Conservation (phyloP, 805 yeast species). For the Blastobotrys muscicola region DNA sequence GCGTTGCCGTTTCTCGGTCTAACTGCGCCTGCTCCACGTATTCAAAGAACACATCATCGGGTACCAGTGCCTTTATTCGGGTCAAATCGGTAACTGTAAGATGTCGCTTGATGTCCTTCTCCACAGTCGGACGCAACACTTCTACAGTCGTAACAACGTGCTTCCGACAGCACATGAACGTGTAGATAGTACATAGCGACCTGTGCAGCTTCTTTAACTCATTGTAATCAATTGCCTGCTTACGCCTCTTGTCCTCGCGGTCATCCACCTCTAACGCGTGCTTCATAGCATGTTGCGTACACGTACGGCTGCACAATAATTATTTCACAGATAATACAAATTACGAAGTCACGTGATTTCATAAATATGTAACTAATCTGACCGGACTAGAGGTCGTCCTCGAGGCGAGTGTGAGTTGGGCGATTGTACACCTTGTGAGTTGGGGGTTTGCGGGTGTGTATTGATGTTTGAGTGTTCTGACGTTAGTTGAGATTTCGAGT, state of each 20-base stretch:
- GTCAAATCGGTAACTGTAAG: slow-evolving; percentile 47
- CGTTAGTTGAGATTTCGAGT: too few species aligned
- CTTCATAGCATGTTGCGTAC: neutral
- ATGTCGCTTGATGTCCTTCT: slow-evolving; percentile 37
- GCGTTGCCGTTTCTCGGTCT: slow-evolving; percentile 2
- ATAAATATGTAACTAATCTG: too few species aligned
- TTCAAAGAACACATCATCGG: slow-evolving; percentile 58
- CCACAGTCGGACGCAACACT: slow-evolving; percentile 43
- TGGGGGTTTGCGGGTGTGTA: too few species aligned
- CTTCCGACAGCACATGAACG: slow-evolving; percentile 48
- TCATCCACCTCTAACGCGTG: neutral
- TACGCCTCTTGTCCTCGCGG: neutral
- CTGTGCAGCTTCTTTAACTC: slow-evolving; percentile 9
- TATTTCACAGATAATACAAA: too few species aligned
- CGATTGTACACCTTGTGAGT: too few species aligned
- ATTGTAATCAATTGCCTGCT: neutral
- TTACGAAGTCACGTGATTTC: neutral
- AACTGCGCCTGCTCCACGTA: slow-evolving; percentile 59
- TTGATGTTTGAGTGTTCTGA: too few species aligned
- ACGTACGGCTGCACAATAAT: neutral
- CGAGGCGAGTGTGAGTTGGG: too few species aligned
- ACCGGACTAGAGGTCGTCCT: too few species aligned
- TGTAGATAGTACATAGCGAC: slow-evolving; percentile 39
- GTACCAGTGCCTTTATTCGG: slow-evolving; percentile 49
- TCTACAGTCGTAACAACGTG: slow-evolving; percentile 52